Evolutionary conservation across 2,329 filamentous ascomycete genomes (phyloP), one percentile per base, ranked within the genome.

Genomic region (Ceratocystis diversiconidia): DNA sequence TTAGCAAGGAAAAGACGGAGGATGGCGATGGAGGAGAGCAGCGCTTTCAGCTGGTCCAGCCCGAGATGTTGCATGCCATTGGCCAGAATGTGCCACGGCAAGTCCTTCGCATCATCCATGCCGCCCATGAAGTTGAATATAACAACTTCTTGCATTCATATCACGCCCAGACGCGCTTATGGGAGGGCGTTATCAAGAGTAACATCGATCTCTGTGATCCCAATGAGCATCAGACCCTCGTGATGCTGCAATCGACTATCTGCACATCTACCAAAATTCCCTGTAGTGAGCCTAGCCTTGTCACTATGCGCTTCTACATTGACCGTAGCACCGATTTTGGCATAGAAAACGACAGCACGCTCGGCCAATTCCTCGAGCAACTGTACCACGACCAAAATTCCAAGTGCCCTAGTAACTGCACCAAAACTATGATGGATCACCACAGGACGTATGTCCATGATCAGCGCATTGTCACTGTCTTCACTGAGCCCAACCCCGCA

Each of bases 401-500:
- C n/a, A 79, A 87, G 1, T 99, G 94, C 74, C 85, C 85, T 10
- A 91, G 91, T 70, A 88, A 88, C 6, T 99, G 95, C 73, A 90
- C 92, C 70, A 86, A 88, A 68, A 88, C 85, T 70, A 91, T 97
- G 88, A 83, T 86, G 65, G 89, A 96, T 71, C 94, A 99, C 73
- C 92, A 97, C 73, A 85, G 92, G 65, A 95, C 95, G 52, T 99
- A 99, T 72, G 95, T 99, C 0, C 94, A 99, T 71, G 95, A 94
- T 32, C 89, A 96, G 73, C 92, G 92, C 8, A 89, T 95, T 68
- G 86, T 99, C 70, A 96, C 91, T 6, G 85, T 97, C 8, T 90
- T 96, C 70, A 86, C 96, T 17, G 89, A 96, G 72, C 72, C 74
- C 36, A 69, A 75, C 5, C 70, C 74, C 10, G 86, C 85, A 41